These are phyloP conservation scores for Russula lepida DNA, from an alignment of 768 basidiomycete genomes.

Conservation along the genomic window DNA sequence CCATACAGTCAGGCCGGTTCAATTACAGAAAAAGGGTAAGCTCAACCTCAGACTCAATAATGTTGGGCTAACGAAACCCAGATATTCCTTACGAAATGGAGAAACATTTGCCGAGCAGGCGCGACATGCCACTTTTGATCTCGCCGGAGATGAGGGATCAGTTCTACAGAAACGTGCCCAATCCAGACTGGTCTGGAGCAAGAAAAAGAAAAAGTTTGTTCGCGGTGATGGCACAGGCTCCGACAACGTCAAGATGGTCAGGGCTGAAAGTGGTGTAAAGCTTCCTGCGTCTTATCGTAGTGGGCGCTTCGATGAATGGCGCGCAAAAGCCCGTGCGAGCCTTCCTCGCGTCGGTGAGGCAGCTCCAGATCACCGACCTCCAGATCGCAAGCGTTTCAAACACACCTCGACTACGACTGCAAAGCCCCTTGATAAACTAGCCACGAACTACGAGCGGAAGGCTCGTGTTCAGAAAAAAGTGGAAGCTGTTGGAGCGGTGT, in stretches of 20 bases:
- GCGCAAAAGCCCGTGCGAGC: constrained; percentile 59
- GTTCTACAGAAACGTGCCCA: constrained; percentile 48
- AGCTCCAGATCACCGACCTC: constrained; percentile 41
- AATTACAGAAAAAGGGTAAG: constrained; percentile 82
- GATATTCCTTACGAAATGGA: constrained; percentile 85
- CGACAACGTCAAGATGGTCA: constrained; percentile 90
- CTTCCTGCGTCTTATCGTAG: constrained; percentile 89
- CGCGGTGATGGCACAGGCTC: constrained; percentile 78
- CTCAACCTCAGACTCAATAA: constrained; percentile 23
- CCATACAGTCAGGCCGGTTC: constrained; percentile 86
- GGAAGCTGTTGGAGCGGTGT: constrained; percentile 25
- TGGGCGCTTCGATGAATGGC: constrained; percentile 96
- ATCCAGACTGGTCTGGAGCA: constrained; percentile 73
- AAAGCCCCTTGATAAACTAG: constrained; percentile 72
- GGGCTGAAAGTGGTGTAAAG: constrained; percentile 84
- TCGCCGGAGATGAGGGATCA: constrained; percentile 67
- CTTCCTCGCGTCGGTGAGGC: constrained; percentile 79
- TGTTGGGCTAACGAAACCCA: constrained; percentile 25
- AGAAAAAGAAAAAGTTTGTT: constrained; percentile 91
- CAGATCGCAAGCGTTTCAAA: constrained; percentile 47
- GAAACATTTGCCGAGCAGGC: constrained; percentile 85
- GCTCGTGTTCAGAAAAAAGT: constrained; percentile 51
- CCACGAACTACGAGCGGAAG: constrained; percentile 69
- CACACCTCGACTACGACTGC: constrained; percentile 57
- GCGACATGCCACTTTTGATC: constrained; percentile 68